A percentile compares a stretch with the other conserved stretches of the same genome.
These are phyloP conservation scores for Cytauxzoon felis DNA, from an alignment of 169 alveolate genomes.

Conservation along the genomic window DNA sequence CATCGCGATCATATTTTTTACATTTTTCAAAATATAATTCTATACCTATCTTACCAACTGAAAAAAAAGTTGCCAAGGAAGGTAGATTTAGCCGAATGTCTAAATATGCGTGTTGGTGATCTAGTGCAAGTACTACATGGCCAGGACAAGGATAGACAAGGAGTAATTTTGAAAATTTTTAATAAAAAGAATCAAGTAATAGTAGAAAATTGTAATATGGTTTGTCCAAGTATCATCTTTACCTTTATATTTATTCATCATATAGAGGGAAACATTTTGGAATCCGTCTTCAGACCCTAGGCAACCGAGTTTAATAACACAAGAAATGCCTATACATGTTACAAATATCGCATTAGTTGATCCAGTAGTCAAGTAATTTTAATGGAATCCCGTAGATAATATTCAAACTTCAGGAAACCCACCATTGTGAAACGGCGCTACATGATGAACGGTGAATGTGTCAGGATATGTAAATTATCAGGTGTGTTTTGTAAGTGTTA, in stretches of 20 bases:
- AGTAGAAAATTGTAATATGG: conserved; percentile 86
- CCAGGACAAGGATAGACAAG: conserved; percentile 78
- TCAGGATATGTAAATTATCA: conserved; percentile 81
- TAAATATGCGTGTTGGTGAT: conserved; percentile 79
- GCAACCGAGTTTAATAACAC: conserved; percentile 71
- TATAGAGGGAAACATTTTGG: conserved; percentile 76
- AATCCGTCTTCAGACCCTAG: conserved; percentile 65
- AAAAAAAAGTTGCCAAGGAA: conserved; percentile 69
- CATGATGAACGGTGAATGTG: conserved; percentile 84
- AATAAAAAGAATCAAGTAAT: conserved; percentile 75
- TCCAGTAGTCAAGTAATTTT: conserved; percentile 76
- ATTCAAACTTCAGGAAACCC: conserved; percentile 71
- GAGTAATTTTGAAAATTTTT: conserved; percentile 77
- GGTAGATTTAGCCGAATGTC: conserved; percentile 72
- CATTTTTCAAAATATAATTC: conserved; percentile 77
- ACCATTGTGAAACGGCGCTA: conserved; percentile 81
- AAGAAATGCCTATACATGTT: conserved; percentile 86
- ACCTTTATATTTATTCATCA: neutral
- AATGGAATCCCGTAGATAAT: neutral
- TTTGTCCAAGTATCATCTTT: neutral
- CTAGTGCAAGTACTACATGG: conserved; percentile 86
- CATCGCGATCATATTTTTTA: conserved; percentile 65
- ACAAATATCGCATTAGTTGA: conserved; percentile 85
- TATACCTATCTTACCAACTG: conserved; percentile 74
- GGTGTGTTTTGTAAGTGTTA: conserved; percentile 68